phyloP scores from a whole-genome alignment of 495 filamentous ascomycete genomes.

The Pseudomonodictys pantanalensis region DNA sequence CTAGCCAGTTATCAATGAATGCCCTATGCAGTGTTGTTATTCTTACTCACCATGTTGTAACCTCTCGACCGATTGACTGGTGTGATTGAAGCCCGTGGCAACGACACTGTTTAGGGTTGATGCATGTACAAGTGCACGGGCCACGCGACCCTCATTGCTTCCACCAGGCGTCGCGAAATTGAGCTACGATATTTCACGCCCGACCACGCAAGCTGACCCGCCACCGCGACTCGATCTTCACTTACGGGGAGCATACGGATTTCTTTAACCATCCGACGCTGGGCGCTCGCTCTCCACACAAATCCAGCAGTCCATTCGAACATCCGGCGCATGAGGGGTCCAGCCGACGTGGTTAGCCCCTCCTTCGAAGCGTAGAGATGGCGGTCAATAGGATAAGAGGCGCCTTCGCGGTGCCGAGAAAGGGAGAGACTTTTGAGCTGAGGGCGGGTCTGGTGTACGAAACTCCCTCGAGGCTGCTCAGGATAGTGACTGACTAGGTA shows the following conservation, averaged over 20 bases:
- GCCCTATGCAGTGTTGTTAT: neutral
- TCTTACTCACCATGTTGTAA: neutral
- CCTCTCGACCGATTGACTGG: too few species aligned
- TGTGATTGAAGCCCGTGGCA: neutral
- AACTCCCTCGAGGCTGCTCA: too few species aligned
- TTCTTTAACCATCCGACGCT: too few species aligned
- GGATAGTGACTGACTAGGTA: too few species aligned
- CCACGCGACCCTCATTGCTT: neutral
- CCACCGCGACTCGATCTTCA: too few species aligned
- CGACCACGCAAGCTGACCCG: neutral
- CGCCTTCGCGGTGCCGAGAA: conserved; percentile 86
- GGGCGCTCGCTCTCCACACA: too few species aligned
- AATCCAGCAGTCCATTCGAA: conserved; percentile 2
- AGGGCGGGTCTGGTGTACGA: conserved; percentile 84
- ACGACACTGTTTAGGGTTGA: neutral
- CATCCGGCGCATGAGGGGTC: conserved; percentile 44
- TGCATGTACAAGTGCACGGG: neutral
- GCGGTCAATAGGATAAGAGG: conserved; percentile 94
- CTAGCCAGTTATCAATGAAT: conserved; percentile 45
- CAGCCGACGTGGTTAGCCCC: conserved; percentile 49
- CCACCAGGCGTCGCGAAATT: neutral
- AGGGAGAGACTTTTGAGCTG: conserved; percentile 98
- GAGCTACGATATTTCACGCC: neutral
- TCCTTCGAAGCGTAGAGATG: conserved; percentile 52
- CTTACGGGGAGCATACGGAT: too few species aligned